Evolutionary conservation across 805 yeast species (phyloP).

Genomic region (Crinitomyces ghanaensis): DNA sequence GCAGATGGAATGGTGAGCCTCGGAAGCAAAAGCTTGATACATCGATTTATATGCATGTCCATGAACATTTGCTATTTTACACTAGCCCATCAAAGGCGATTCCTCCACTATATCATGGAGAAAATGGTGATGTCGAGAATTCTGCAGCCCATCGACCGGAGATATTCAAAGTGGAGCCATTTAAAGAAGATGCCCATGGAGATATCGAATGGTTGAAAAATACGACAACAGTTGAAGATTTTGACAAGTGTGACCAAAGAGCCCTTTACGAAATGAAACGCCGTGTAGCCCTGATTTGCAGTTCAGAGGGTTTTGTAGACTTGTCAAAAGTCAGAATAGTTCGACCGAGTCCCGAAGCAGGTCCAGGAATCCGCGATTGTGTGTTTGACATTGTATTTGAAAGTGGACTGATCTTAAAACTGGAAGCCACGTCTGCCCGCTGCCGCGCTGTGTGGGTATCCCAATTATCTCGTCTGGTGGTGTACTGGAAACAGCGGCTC

Average conservation of each 20-base stretch:
- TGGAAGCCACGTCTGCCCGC: constrained; percentile 43
- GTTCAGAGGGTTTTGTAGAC: constrained; percentile 54
- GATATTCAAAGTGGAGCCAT: constrained; percentile 39
- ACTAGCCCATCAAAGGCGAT: constrained; percentile 41
- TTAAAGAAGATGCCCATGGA: constrained; percentile 33
- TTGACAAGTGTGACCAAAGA: constrained; percentile 37
- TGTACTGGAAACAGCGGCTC: constrained; percentile 50
- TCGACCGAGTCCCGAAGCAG: constrained; percentile 12
- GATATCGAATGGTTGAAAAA: constrained; percentile 52
- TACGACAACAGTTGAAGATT: constrained; percentile 29
- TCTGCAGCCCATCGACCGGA: neutral
- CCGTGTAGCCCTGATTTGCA: constrained; percentile 40
- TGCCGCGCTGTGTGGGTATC: constrained; percentile 59
- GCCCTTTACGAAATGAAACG: constrained; percentile 63
- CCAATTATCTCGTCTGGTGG: constrained; percentile 32
- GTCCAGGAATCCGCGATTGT: no score
- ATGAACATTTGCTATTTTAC: constrained; percentile 50
- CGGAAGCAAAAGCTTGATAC: constrained; percentile 35
- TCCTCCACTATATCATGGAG: constrained; percentile 40
- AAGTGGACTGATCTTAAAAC: constrained; percentile 30
- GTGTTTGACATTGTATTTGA: constrained; percentile 38
- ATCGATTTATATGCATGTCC: constrained; percentile 52
- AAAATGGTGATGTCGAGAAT: neutral
- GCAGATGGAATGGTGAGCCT: constrained; percentile 37
- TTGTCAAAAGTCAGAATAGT: constrained; percentile 38